These are phyloP conservation scores for Suhomyces bokatorum DNA, from an alignment of 1,139 yeast genomes.

Conservation along the genomic window DNA sequence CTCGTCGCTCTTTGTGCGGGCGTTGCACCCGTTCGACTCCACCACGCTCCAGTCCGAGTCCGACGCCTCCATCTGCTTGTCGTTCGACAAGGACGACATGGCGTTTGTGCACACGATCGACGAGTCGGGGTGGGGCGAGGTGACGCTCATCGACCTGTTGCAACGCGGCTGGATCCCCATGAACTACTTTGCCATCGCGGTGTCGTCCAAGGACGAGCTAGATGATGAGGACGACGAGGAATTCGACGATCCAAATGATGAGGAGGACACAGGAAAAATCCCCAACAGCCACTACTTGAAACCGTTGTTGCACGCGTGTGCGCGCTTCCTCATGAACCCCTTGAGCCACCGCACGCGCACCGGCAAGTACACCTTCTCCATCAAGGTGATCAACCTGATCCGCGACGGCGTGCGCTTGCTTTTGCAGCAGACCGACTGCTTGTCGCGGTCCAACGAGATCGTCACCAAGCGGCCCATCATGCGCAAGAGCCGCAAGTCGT, in stretches of 20 bases:
- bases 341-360: conserved; percentile 47
- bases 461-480: conserved; percentile 72
- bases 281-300: conserved; percentile 51
- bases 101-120: conserved; percentile 89
- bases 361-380: conserved; percentile 49
- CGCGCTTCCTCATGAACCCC: conserved; percentile 73
- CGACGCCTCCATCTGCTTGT: conserved; percentile 78
- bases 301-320: conserved; percentile 70
- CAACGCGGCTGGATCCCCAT: conserved; percentile 96
- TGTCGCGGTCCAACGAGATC: conserved; percentile 78
- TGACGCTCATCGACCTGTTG: conserved; percentile 67
- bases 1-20: conserved; percentile 53
- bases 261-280: conserved; percentile 26
- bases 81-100: conserved; percentile 76
- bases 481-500: conserved; percentile 70
- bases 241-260: conserved; percentile 18
- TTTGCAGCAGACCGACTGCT: conserved; percentile 76
- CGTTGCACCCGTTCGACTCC: conserved; percentile 81
- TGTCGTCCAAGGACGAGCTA: conserved; percentile 34
- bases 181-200: conserved; percentile 76
- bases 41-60: conserved; percentile 60
- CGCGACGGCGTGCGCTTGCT: conserved; percentile 83
- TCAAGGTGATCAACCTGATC: conserved; percentile 45
- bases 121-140: conserved; percentile 98
- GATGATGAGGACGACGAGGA: conserved; percentile 21